Evolutionary conservation across 257 asterid species (phyloP).

Genomic region (Haberlea rhodopensis): DNA sequence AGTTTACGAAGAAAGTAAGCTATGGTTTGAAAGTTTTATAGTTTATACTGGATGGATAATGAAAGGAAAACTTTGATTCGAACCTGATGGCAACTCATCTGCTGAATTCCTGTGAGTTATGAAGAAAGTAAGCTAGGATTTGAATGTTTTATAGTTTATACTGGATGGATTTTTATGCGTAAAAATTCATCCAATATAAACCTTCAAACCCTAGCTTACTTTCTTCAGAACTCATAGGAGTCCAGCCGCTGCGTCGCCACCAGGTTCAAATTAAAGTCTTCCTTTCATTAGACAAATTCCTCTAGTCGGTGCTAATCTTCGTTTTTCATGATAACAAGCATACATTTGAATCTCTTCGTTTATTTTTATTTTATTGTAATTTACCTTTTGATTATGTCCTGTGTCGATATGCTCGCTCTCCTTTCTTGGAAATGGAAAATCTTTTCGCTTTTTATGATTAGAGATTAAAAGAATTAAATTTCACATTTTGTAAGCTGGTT

Average conservation of each 20-base stretch:
- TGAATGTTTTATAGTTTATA: too few relatives aligned
- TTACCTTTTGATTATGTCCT: neutral
- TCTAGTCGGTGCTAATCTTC: neutral
- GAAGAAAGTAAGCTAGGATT: too few relatives aligned
- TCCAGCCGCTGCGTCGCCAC: constrained; percentile 18
- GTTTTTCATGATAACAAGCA: neutral
- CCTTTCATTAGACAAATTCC: neutral
- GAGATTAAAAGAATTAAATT: neutral
- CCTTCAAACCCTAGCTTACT: neutral
- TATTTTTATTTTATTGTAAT: neutral
- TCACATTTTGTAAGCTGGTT: too few relatives aligned
- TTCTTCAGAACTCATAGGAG: too few relatives aligned
- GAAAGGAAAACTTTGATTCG: too few relatives aligned
- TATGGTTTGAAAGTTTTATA: too few relatives aligned
- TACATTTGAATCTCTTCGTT: neutral
- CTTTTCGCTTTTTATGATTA: neutral
- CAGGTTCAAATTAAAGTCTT: too few relatives aligned
- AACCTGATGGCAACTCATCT: too few relatives aligned
- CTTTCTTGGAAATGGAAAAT: neutral
- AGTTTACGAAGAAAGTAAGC: too few relatives aligned
- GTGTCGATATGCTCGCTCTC: neutral
- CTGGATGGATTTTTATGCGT: too few relatives aligned
- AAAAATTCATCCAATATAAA: neutral
- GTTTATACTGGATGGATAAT: too few relatives aligned
- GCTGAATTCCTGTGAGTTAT: too few relatives aligned